These are phyloP conservation scores for Aspergillus costaricaensis DNA, from an alignment of 2,329 filamentous ascomycete species.

Conservation along the genomic window DNA sequence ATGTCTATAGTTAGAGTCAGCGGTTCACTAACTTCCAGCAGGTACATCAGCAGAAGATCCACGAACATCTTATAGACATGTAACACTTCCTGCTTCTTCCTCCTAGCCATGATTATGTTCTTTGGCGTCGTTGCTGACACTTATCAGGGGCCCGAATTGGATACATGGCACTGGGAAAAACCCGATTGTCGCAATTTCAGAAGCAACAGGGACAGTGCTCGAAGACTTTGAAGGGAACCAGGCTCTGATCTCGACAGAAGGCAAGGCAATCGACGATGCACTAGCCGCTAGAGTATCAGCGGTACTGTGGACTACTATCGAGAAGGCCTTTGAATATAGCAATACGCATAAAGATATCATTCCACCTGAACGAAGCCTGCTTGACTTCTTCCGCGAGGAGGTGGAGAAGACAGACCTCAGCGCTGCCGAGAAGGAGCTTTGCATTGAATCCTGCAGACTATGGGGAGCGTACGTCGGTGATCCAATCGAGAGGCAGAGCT, in stretches of 20 bases:
- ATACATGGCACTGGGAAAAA: conserved; percentile 64
- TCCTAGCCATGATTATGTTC: neutral
- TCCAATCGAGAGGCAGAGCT: conserved; percentile 59
- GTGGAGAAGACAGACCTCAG: conserved; percentile 44
- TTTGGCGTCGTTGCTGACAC: conserved; percentile 17
- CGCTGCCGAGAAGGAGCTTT: conserved; percentile 47
- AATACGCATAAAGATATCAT: conserved; percentile 56
- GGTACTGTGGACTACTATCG: conserved; percentile 60
- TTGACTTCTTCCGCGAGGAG: conserved; percentile 58
- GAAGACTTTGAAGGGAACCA: conserved; percentile 57
- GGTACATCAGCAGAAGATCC: conserved; percentile 53
- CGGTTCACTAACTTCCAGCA: conserved; percentile 27
- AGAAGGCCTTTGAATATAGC: conserved; percentile 61
- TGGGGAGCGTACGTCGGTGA: conserved; percentile 68
- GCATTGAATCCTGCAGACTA: conserved; percentile 59
- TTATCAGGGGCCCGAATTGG: conserved; percentile 62
- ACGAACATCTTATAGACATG: conserved; percentile 59
- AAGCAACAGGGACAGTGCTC: conserved; percentile 52
- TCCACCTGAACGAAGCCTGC: conserved; percentile 54
- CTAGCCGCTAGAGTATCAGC: conserved; percentile 38
- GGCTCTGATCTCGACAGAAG: conserved; percentile 50
- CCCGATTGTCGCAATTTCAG: conserved; percentile 60
- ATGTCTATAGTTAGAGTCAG: neutral
- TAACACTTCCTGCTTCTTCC: conserved; percentile 36
- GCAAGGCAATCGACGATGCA: conserved; percentile 43